phyloP scores from a whole-genome alignment of 164 flowering plant genomes.

The Tetrastigma voinierianum region DNA sequence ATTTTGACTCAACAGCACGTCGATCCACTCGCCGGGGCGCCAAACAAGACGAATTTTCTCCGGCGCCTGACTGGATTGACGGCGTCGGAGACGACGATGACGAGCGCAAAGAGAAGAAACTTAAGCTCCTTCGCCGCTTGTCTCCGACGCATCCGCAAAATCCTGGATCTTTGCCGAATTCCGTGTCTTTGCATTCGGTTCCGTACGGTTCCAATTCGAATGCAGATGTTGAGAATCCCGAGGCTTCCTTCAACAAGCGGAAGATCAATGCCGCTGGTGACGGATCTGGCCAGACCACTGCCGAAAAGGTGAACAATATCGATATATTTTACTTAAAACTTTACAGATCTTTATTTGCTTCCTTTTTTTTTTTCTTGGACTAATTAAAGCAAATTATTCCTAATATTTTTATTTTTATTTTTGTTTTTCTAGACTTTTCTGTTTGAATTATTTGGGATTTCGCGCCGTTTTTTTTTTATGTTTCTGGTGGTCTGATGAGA shows the following conservation, averaged over 20 bases:
- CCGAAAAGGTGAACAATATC: slow-evolving; percentile 24
- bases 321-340: not conserved
- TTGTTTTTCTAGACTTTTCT: not conserved
- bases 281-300: slow-evolving; percentile 28
- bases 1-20: slow-evolving; percentile 17
- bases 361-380: not conserved
- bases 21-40: slow-evolving; percentile 56
- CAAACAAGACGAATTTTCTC: slow-evolving; percentile 1
- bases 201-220: slow-evolving; percentile 26
- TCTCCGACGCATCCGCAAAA: slow-evolving; percentile 12
- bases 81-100: slow-evolving; percentile 46
- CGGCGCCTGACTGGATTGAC: slow-evolving; percentile 1
- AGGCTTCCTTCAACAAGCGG: slow-evolving; percentile 23
- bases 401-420: not conserved
- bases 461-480: slow-evolving; percentile 23
- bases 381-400: no score
- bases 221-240: slow-evolving; percentile 24
- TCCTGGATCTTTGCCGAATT: slow-evolving; percentile 13
- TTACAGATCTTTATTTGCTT: not conserved
- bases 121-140: slow-evolving; percentile 46
- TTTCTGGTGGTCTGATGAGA: slow-evolving; percentile 12
- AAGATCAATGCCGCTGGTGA: slow-evolving; percentile 20
- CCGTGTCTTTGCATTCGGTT: slow-evolving; percentile 3
- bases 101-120: slow-evolving; percentile 51
- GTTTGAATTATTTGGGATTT: slow-evolving; percentile 18